A percentile compares a stretch with the other conserved stretches of the same genome.
Evolutionary conservation across 169 alveolate species (phyloP).

Genomic region (Plasmodium gaboni): DNA sequence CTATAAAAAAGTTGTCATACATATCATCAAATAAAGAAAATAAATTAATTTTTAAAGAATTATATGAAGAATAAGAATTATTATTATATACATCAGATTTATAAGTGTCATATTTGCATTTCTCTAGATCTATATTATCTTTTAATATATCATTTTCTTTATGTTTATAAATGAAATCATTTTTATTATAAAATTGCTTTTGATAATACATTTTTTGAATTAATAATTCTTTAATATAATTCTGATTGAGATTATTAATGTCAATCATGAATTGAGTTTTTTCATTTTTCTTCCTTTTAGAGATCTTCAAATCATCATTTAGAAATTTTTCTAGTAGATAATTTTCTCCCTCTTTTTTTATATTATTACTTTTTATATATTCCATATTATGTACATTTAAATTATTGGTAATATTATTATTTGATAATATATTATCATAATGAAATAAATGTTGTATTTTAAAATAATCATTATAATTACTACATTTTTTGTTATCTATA

Average conservation of each 20-base stretch:
- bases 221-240: constrained; percentile 28
- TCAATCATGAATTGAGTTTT: background rate
- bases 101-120: background rate
- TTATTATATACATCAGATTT: constrained; percentile 11
- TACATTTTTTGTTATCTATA: constrained; percentile 12
- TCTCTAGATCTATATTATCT: background rate
- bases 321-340: background rate
- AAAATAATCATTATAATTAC: background rate
- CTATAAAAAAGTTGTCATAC: constrained; percentile 51
- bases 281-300: background rate
- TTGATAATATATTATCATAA: no score
- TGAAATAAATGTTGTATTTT: no score
- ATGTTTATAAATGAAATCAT: background rate
- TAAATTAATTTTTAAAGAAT: constrained; percentile 48
- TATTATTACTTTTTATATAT: background rate
- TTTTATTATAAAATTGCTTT: background rate
- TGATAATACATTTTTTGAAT: constrained; percentile 12
- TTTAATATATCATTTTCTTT: background rate
- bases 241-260: constrained; percentile 18
- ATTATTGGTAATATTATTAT: background rate
- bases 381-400: background rate
- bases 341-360: background rate
- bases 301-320: background rate
- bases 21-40: constrained; percentile 57
- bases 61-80: constrained; percentile 26